Evolutionary conservation across 2,329 filamentous ascomycete genomes (phyloP), one percentile per base, ranked within the genome.

Genomic region (Kalaharituber pfeilii): DNA sequence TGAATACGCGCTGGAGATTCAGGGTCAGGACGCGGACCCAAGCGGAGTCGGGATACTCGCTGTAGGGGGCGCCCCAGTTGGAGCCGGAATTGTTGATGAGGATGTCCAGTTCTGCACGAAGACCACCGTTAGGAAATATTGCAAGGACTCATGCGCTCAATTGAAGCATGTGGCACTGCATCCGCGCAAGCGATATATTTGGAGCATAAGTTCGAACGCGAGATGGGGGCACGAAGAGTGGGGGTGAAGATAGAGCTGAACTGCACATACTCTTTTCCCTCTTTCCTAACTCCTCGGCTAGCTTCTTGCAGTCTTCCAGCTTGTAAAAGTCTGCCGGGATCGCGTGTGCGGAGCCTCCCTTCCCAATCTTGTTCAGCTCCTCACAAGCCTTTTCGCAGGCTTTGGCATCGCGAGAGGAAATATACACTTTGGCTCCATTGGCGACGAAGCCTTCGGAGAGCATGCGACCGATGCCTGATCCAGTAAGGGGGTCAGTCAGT

Each of bases 401-500:
- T 44, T 76, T 78, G 15, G 77, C 78, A 28, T 82, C 80, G 24
- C 78, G 74, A 5, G 78, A 81, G 5, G 78, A 79, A 58, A 86
- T 80, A 70, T 84, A 85, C 5, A 85, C 81, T 58, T 76, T 81
- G 55, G 76, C 75, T 54, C 79, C 78, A 67, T 80, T 81, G 54
- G 71, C 65, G n/a, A 81, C 72, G 67, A 80, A 82, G 55, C 78
- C 80, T 54, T 78, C 71, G 28, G 77, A 75, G 59, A 83, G 82
- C 79, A 82, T 82, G 56, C 75, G 75, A 15, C 80, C 80, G 59
- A 82, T 77, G 59, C 42, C 79, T 64, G 29, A 24, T 28, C 25
- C 3, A 13, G 24, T 49, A 5, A 49, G 25, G 15, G n/a, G n/a
- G n/a, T 11, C n/a, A 11, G 30, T 11, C 30, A 11, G 11, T 36